phyloP scores from a whole-genome alignment of 768 basidiomycete species.

The Hygrophorus pudorinus region DNA sequence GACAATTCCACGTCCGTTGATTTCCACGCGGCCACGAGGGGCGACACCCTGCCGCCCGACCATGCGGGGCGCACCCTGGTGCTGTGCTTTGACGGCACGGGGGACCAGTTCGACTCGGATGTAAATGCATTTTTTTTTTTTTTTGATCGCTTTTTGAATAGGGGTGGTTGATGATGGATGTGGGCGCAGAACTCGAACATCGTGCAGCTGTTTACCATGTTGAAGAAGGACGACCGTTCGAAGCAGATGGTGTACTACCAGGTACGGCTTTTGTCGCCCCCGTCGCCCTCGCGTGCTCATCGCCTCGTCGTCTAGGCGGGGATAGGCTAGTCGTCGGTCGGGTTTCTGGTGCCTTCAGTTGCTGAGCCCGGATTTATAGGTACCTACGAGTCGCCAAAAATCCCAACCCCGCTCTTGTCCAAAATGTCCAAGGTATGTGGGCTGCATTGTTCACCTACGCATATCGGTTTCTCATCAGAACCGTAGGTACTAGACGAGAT shows the following conservation, averaged over 20 bases:
- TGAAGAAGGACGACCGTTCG: conserved; percentile 39
- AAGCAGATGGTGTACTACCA: conserved; percentile 50
- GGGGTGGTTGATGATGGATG: neutral
- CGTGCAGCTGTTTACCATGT: conserved; percentile 36
- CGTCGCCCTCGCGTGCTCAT: too few species aligned
- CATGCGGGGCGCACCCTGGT: conserved; percentile 33
- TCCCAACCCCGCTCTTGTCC: conserved; percentile 25
- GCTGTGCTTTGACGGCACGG: conserved; percentile 50
- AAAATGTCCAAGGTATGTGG: conserved; percentile 30
- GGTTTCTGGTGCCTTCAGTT: neutral
- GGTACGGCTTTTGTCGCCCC: conserved; percentile 46
- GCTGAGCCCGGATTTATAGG: conserved; percentile 17
- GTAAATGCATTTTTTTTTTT: neutral
- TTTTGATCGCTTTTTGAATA: too few species aligned
- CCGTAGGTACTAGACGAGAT: conserved; percentile 30
- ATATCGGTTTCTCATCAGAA: too few species aligned
- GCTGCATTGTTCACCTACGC: too few species aligned
- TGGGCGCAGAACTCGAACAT: conserved; percentile 36
- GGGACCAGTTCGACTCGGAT: conserved; percentile 40
- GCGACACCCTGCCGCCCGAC: conserved; percentile 26
- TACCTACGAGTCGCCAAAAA: conserved; percentile 26
- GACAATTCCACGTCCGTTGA: too few species aligned
- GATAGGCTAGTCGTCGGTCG: conserved; percentile 15
- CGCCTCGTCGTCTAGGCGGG: too few species aligned
- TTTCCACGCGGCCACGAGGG: conserved; percentile 11